These are phyloP conservation scores for Lathyrus aphaca DNA, from an alignment of 306 rosid genomes.

Conservation along the genomic window DNA sequence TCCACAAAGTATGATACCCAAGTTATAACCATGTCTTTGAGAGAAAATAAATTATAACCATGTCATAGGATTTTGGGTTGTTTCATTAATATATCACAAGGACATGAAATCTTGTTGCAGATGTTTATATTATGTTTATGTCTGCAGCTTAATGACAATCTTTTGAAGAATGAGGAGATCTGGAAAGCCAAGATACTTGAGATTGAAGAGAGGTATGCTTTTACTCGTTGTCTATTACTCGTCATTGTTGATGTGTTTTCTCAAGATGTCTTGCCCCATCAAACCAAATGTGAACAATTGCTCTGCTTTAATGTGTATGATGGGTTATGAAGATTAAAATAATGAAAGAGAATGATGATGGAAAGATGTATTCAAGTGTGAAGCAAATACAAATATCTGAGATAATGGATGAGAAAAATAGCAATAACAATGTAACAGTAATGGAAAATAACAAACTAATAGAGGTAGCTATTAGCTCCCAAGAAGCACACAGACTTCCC, in stretches of 20 bases:
- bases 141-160: slow-evolving; percentile 89
- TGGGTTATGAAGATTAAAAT: no score
- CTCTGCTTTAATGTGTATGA: slow-evolving; percentile 28
- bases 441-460: no score
- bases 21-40: slow-evolving; percentile 25
- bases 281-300: slow-evolving; percentile 24
- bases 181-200: slow-evolving; percentile 72
- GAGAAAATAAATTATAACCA: not conserved
- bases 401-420: no score
- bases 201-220: slow-evolving; percentile 75
- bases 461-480: no score
- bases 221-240: slow-evolving; percentile 4
- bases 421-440: no score
- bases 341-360: no score
- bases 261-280: slow-evolving; percentile 9
- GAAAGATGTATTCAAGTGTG: no score
- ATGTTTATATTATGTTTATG: slow-evolving; percentile 33
- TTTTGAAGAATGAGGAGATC: slow-evolving; percentile 74
- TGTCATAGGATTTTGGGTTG: not conserved
- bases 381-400: no score
- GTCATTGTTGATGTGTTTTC: slow-evolving; percentile 11
- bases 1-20: slow-evolving; percentile 4
- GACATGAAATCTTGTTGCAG: slow-evolving; percentile 18
- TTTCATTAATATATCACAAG: slow-evolving; percentile 16
- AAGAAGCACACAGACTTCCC: no score